Conservation (phyloP, 1,284 basidiomycete genomes). For the Irpex sp. region DNA sequence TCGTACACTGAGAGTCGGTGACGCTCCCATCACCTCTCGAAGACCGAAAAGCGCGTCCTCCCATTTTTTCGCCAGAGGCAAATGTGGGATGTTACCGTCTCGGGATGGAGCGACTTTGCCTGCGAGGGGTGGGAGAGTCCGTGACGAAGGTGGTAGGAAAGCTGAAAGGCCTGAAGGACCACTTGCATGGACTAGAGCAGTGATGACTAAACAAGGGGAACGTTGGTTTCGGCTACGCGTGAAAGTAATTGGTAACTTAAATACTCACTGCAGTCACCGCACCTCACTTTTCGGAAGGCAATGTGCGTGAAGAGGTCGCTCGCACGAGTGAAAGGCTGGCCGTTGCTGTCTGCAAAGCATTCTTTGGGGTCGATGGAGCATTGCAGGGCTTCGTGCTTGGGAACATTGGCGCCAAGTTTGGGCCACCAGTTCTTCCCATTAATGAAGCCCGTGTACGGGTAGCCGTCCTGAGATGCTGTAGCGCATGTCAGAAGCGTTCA, state of each 20-base stretch:
- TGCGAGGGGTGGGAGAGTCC: slow-evolving; percentile 11
- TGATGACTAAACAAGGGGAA: slow-evolving; percentile 27
- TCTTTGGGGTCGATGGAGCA: slow-evolving; percentile 19
- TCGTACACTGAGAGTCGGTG: slow-evolving; percentile 29
- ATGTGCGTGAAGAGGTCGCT: slow-evolving; percentile 14
- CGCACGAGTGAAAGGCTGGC: slow-evolving; percentile 10
- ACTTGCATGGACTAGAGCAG: slow-evolving; percentile 37
- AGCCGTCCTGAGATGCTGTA: slow-evolving; percentile 25
- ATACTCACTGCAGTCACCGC: slow-evolving; percentile 36
- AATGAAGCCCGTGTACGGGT: slow-evolving; percentile 20
- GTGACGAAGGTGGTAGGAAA: slow-evolving; percentile 33
- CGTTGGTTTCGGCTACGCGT: neutral
- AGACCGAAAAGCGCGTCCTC: slow-evolving; percentile 37
- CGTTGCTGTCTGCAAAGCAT: slow-evolving; percentile 18
- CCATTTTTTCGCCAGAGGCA: slow-evolving; percentile 34
- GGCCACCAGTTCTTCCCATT: slow-evolving; percentile 15
- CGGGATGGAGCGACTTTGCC: slow-evolving; percentile 3
- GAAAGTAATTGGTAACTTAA: neutral
- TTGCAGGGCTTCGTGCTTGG: slow-evolving; percentile 4
- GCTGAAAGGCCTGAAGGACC: slow-evolving; percentile 39
- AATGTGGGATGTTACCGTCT: slow-evolving; percentile 24
- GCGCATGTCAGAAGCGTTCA: neutral
- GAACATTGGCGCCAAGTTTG: slow-evolving; percentile 5
- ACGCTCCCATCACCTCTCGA: slow-evolving; percentile 28
- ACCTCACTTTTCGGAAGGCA: slow-evolving; percentile 5